These are phyloP conservation scores for Gryganskiella cystojenkinii DNA, from an alignment of 192 early-diverging fungal genomes.

Conservation along the genomic window DNA sequence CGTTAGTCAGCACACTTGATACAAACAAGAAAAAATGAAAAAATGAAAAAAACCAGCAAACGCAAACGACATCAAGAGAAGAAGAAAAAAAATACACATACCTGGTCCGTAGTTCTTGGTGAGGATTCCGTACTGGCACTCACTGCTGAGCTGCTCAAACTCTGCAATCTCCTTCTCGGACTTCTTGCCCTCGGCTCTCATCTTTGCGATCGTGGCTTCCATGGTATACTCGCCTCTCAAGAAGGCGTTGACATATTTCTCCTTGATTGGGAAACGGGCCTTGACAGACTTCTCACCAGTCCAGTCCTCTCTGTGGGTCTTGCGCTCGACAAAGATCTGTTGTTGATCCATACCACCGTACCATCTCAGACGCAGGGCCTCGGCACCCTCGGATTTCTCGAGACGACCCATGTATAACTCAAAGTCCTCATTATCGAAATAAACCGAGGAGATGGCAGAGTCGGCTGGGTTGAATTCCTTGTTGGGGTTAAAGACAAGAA, in stretches of 20 bases:
- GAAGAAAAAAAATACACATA: constrained; percentile 2
- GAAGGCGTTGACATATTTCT: constrained; percentile 94
- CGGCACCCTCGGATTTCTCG: constrained; percentile 93
- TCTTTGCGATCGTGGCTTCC: constrained; percentile 82
- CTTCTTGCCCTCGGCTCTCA: constrained; percentile 81
- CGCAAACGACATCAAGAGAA: neutral
- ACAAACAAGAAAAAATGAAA: constrained; percentile 63
- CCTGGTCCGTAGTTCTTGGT: constrained; percentile 82
- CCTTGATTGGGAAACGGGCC: constrained; percentile 95
- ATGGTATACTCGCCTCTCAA: constrained; percentile 82
- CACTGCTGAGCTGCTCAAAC: constrained; percentile 75
- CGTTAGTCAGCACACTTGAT: too few species aligned
- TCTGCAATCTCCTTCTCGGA: constrained; percentile 86
- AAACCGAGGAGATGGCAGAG: constrained; percentile 95
- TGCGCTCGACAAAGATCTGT: constrained; percentile 97
- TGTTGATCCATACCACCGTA: constrained; percentile 90
- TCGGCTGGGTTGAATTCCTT: constrained; percentile 75
- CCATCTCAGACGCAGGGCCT: constrained; percentile 95
- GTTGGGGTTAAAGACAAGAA: constrained; percentile 91
- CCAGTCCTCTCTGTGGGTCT: constrained; percentile 97
- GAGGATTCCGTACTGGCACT: constrained; percentile 78
- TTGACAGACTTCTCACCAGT: constrained; percentile 97
- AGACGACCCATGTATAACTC: constrained; percentile 93
- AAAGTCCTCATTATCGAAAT: constrained; percentile 96
- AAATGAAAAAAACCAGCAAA: neutral